A percentile compares a stretch with the other conserved stretches of the same genome.
Conservation (phyloP, 441 rosid genomes). For the Populus trichocarpa region DNA sequence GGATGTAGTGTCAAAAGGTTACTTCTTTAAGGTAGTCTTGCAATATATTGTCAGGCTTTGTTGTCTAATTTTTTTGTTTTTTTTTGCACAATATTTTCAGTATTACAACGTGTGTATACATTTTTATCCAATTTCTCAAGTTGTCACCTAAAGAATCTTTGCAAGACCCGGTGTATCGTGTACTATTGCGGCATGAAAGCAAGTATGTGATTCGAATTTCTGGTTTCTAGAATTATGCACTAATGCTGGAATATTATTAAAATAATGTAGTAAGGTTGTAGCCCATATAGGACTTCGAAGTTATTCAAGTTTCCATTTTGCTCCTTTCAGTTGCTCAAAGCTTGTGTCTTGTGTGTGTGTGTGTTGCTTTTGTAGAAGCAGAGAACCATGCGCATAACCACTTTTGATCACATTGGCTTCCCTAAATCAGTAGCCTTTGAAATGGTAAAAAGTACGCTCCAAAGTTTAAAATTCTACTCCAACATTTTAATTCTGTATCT, state of each 20-base stretch:
- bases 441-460: background rate
- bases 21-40: background rate
- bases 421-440: background rate
- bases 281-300: background rate
- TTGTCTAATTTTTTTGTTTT: background rate
- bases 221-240: background rate
- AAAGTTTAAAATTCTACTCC: background rate
- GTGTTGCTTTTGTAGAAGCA: background rate
- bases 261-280: background rate
- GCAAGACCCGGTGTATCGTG: slow-evolving; percentile 66
- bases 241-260: background rate
- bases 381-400: background rate
- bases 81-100: slow-evolving; percentile 29
- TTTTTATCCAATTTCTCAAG: slow-evolving; percentile 66
- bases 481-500: background rate
- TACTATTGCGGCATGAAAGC: slow-evolving; percentile 43
- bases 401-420: background rate
- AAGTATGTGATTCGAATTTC: slow-evolving; percentile 40
- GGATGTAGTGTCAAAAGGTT: background rate
- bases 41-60: background rate
- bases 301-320: background rate
- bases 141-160: slow-evolving; percentile 60
- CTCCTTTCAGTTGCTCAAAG: background rate
- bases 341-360: background rate
- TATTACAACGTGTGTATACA: slow-evolving; percentile 52